A percentile compares a stretch with the other conserved stretches of the same genome.
Conservation (phyloP, 2,329 filamentous ascomycete genomes). For the Fusarium sororula region DNA sequence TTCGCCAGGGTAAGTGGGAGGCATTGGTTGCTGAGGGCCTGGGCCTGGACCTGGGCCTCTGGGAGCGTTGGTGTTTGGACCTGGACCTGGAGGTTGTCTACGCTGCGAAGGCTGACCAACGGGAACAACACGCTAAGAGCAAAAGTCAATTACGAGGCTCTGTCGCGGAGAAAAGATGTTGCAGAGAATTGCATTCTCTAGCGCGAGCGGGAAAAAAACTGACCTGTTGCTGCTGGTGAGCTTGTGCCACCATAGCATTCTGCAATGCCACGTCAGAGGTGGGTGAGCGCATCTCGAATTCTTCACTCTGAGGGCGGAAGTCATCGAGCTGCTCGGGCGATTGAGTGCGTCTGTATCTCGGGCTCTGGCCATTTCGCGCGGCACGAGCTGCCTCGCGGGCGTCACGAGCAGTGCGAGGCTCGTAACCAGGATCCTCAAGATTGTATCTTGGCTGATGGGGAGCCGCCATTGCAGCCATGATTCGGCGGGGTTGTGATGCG, state of each 20-base stretch:
- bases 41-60: neutral
- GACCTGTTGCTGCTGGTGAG: conserved; percentile 42
- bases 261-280: conserved; percentile 43
- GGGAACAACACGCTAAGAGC: conserved; percentile 38
- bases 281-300: conserved; percentile 39
- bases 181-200: neutral
- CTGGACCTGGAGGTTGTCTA: conserved; percentile 24
- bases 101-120: conserved; percentile 37
- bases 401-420: conserved; percentile 40
- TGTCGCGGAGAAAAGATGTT: conserved; percentile 22
- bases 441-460: conserved; percentile 31
- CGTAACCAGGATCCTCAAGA: conserved; percentile 29
- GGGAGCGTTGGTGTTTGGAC: conserved; percentile 6
- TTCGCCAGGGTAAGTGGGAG: conserved; percentile 30
- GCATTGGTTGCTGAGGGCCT: conserved; percentile 21
- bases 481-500: neutral
- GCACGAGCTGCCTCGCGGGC: conserved; percentile 38
- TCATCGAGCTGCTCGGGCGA: conserved; percentile 40
- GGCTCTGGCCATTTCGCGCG: conserved; percentile 36
- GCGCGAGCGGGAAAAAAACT: neutral
- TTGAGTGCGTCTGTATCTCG: conserved; percentile 39
- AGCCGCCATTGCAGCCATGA: conserved; percentile 32
- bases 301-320: conserved; percentile 34
- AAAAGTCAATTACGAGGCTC: conserved; percentile 14
- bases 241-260: conserved; percentile 43